Conservation (phyloP, 257 asterid genomes). For the Parsonsia alboflavescens region DNA sequence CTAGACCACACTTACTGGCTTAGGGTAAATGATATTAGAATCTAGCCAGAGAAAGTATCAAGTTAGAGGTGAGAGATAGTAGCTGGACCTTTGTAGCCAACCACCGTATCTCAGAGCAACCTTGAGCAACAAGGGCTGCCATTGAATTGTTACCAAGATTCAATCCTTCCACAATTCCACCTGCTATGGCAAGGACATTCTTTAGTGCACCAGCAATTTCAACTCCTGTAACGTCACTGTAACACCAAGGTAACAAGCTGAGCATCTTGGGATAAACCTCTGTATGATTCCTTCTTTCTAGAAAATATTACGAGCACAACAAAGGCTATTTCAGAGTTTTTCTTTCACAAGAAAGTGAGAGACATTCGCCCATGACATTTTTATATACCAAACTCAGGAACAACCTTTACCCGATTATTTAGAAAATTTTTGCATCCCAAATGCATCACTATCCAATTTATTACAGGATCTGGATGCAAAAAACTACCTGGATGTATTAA, state of each 20-base stretch:
- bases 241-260: conserved; percentile 61
- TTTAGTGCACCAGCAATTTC: conserved; percentile 96
- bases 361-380: neutral
- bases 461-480: conserved; percentile 1
- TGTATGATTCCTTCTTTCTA: neutral
- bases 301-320: conserved; percentile 1
- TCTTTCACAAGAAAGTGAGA: neutral
- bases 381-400: neutral
- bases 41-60: conserved; percentile 5
- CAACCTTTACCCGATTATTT: neutral
- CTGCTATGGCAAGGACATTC: conserved; percentile 93
- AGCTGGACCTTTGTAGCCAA: conserved; percentile 74
- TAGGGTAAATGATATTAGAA: neutral
- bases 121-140: conserved; percentile 98
- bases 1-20: neutral
- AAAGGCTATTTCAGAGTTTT: neutral
- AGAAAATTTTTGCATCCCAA: neutral
- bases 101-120: conserved; percentile 96
- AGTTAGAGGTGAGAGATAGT: conserved; percentile 4
- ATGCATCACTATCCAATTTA: neutral
- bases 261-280: neutral
- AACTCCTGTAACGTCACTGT: conserved; percentile 95
- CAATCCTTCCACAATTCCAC: conserved; percentile 90
- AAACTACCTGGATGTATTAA: conserved; percentile 80
- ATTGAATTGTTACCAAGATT: conserved; percentile 88